Conservation (phyloP, 176 grass and related monocot genomes). For the Eragrostis nindensis region DNA sequence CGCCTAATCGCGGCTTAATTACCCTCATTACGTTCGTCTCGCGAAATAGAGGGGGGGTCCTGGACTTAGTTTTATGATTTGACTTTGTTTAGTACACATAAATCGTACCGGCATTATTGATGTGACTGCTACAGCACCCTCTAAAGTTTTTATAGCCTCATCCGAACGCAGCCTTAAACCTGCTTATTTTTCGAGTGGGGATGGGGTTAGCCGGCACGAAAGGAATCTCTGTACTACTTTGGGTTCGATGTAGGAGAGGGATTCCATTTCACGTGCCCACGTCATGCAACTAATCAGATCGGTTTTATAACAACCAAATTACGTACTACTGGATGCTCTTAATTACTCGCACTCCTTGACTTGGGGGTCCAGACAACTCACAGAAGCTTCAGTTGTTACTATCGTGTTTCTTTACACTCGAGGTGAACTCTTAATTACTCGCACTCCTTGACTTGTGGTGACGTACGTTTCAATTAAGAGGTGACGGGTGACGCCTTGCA, state of each 20-base stretch:
- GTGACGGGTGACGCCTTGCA: background rate
- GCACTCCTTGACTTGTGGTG: too few species aligned
- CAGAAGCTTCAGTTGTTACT: too few species aligned
- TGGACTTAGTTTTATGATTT: too few species aligned
- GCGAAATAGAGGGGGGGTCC: too few species aligned
- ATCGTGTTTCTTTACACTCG: background rate
- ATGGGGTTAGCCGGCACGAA: slow-evolving; percentile 17
- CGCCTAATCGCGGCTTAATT: too few species aligned
- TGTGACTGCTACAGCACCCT: too few species aligned
- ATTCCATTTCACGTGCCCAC: slow-evolving; percentile 19
- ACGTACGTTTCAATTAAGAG: background rate
- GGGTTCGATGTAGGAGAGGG: background rate
- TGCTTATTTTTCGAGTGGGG: background rate
- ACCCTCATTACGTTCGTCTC: too few species aligned
- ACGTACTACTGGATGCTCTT: background rate
- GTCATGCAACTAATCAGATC: slow-evolving; percentile 12
- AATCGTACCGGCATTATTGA: too few species aligned
- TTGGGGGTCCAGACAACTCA: background rate
- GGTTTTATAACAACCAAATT: background rate
- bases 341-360: background rate
- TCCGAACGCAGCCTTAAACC: too few species aligned
- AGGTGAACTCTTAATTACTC: background rate
- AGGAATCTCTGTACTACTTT: slow-evolving; percentile 29
- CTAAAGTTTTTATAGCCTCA: too few species aligned
- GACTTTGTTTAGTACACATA: too few species aligned